These are phyloP conservation scores for Priceomyces haplophilus DNA, from an alignment of 805 yeast genomes.

Conservation along the genomic window DNA sequence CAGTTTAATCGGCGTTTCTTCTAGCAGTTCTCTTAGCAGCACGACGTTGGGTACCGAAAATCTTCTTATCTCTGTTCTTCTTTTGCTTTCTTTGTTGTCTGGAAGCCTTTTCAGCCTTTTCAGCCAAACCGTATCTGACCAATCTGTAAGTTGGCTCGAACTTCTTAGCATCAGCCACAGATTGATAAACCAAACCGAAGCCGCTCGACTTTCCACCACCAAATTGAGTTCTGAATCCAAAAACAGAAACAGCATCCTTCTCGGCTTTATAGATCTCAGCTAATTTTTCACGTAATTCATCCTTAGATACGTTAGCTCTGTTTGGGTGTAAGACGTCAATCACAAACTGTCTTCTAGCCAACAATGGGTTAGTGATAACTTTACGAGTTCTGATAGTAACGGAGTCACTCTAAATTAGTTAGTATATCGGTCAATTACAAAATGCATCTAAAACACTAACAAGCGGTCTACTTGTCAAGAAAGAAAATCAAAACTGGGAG, in stretches of 20 bases:
- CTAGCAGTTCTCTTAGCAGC: slow-evolving; percentile 89
- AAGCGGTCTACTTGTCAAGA: no score
- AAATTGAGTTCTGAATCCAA: slow-evolving; percentile 98
- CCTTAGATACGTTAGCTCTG: slow-evolving; percentile 99
- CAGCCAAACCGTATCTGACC: slow-evolving; percentile 97
- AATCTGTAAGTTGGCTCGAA: slow-evolving; percentile 99
- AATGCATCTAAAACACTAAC: no score
- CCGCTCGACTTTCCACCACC: slow-evolving; percentile 99
- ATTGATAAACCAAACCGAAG: slow-evolving; percentile 98
- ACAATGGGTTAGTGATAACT: slow-evolving; percentile 98
- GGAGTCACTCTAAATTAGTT: slow-evolving; percentile 81
- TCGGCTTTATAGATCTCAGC: slow-evolving; percentile 88
- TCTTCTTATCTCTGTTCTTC: slow-evolving; percentile 99
- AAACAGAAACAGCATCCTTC: slow-evolving; percentile 92
- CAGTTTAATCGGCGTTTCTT: slow-evolving; percentile 77
- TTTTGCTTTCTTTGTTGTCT: slow-evolving; percentile 99
- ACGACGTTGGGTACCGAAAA: slow-evolving; percentile 97
- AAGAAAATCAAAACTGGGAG: no score
- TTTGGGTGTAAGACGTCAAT: slow-evolving; percentile 99
- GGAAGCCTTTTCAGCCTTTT: slow-evolving; percentile 93
- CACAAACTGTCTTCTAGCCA: slow-evolving; percentile 99
- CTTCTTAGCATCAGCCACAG: slow-evolving; percentile 95
- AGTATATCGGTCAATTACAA: slow-evolving; percentile 1
- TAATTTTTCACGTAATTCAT: slow-evolving; percentile 94
- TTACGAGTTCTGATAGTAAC: slow-evolving; percentile 99